These are phyloP conservation scores for Eucalyptus pauciflora DNA, from an alignment of 345 rosid genomes.

Conservation along the genomic window DNA sequence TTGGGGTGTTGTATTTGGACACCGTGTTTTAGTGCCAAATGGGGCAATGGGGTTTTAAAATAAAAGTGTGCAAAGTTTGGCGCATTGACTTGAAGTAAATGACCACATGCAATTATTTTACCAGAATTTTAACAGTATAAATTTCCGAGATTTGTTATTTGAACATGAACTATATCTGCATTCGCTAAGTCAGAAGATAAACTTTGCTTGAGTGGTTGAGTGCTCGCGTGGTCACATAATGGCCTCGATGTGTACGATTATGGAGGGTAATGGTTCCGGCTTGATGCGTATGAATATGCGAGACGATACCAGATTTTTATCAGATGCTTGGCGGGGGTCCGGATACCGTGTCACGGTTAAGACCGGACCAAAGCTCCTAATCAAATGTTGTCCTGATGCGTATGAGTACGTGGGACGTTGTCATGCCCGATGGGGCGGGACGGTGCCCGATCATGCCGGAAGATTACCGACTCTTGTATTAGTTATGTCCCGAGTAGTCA, in stretches of 20 bases:
- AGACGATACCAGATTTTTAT: rapidly evolving
- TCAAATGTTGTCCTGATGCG: rapidly evolving
- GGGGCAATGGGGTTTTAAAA: too few species aligned
- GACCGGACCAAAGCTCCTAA: rapidly evolving
- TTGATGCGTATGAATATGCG: rapidly evolving
- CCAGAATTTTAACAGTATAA: rapidly evolving
- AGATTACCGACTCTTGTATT: rapidly evolving
- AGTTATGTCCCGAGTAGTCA: rapidly evolving
- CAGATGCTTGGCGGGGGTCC: rapidly evolving
- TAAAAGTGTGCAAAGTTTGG: too few species aligned
- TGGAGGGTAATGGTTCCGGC: too few species aligned
- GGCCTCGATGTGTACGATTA: rapidly evolving
- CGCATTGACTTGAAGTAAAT: rapidly evolving
- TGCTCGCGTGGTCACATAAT: too few species aligned
- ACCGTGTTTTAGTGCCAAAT: too few species aligned
- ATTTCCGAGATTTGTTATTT: too few species aligned
- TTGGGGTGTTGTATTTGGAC: too few species aligned
- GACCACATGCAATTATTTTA: too few species aligned
- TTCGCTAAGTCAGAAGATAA: too few species aligned
- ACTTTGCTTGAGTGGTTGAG: too few species aligned
- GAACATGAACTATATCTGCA: too few species aligned
- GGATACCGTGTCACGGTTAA: rapidly evolving
- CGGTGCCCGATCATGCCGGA: rapidly evolving
- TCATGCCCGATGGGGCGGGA: rapidly evolving
- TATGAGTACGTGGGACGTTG: rapidly evolving